phyloP scores from a whole-genome alignment of 2,329 filamentous ascomycete species.

The Cordyceps cateniannulata region DNA sequence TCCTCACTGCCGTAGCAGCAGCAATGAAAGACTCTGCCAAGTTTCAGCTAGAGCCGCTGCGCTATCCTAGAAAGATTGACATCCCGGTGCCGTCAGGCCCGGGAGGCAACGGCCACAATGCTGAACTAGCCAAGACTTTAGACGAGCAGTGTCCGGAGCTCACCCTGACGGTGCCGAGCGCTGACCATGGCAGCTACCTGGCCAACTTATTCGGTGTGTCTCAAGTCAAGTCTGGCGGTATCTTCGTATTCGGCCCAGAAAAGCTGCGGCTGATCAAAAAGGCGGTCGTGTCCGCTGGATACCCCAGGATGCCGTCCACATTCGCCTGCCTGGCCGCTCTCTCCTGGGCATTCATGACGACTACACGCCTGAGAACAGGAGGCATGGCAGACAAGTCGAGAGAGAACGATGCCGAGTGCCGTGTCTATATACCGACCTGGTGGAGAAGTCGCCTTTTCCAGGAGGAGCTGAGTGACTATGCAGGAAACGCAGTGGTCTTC shows the following conservation, averaged over 20 bases:
- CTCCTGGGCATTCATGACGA: slow-evolving; percentile 33
- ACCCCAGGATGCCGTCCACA: slow-evolving; percentile 21
- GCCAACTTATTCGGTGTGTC: slow-evolving; percentile 25
- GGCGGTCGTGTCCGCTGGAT: slow-evolving; percentile 16
- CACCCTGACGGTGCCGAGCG: slow-evolving; percentile 23
- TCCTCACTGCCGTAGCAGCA: slow-evolving; percentile 31
- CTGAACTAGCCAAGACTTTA: slow-evolving; percentile 15
- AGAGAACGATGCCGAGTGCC: slow-evolving; percentile 15
- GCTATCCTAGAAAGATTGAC: slow-evolving; percentile 18
- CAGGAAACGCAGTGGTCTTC: slow-evolving; percentile 37
- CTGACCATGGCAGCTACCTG: slow-evolving; percentile 27
- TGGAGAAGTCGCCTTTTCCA: slow-evolving; percentile 32
- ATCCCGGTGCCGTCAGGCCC: not conserved
- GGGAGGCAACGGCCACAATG: not conserved
- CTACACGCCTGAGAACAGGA: slow-evolving; percentile 21
- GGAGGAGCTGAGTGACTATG: slow-evolving; percentile 26
- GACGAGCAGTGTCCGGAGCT: slow-evolving; percentile 33
- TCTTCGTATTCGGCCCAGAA: slow-evolving; percentile 33
- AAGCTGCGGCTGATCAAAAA: slow-evolving; percentile 27
- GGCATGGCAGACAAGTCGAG: not conserved
- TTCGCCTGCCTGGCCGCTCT: slow-evolving; percentile 35
- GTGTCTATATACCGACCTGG: slow-evolving; percentile 35
- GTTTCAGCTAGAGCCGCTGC: slow-evolving; percentile 1
- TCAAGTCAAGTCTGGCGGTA: slow-evolving; percentile 31
- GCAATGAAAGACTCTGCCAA: not conserved